phyloP scores from a whole-genome alignment of 495 filamentous ascomycete species.

The Aspergillus olivimuriae region DNA sequence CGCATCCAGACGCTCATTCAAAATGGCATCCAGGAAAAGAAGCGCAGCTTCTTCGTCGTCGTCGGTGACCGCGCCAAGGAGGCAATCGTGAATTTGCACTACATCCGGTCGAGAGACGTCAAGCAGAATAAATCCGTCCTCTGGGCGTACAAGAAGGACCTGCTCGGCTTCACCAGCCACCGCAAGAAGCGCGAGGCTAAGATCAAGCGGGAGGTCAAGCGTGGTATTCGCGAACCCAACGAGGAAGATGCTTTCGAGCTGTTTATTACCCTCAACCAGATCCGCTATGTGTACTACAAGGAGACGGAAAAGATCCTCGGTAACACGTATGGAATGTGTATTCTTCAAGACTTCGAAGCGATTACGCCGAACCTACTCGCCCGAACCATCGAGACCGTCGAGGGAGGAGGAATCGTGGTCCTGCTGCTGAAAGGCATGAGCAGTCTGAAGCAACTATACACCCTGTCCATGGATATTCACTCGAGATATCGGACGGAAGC shows the following conservation, averaged over 20 bases:
- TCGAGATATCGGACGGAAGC: slow-evolving; percentile 95
- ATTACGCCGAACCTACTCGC: slow-evolving; percentile 95
- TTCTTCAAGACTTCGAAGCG: slow-evolving; percentile 96
- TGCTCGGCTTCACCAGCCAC: slow-evolving; percentile 91
- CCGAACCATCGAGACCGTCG: slow-evolving; percentile 93
- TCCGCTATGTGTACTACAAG: slow-evolving; percentile 99
- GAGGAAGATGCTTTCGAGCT: slow-evolving; percentile 95
- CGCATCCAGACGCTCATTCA: slow-evolving; percentile 93
- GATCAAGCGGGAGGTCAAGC: slow-evolving; percentile 97
- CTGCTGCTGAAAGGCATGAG: slow-evolving; percentile 93
- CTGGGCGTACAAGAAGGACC: slow-evolving; percentile 99
- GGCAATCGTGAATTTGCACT: slow-evolving; percentile 92
- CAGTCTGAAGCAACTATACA: slow-evolving; percentile 95
- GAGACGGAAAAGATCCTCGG: slow-evolving; percentile 99
- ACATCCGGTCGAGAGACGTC: slow-evolving; percentile 85
- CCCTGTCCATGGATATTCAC: slow-evolving; percentile 96
- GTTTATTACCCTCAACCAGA: slow-evolving; percentile 93
- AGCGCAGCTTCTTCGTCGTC: slow-evolving; percentile 94
- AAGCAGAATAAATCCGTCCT: slow-evolving; percentile 96
- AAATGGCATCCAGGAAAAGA: slow-evolving; percentile 95
- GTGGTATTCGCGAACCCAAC: slow-evolving; percentile 91
- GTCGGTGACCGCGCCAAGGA: slow-evolving; percentile 96
- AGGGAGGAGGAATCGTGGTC: slow-evolving; percentile 89
- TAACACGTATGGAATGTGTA: slow-evolving; percentile 98
- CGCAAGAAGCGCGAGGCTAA: slow-evolving; percentile 96